Evolutionary conservation across 169 alveolate species (phyloP), one percentile per base, ranked within the genome.

Genomic region (Besnoitia besnoiti): DNA sequence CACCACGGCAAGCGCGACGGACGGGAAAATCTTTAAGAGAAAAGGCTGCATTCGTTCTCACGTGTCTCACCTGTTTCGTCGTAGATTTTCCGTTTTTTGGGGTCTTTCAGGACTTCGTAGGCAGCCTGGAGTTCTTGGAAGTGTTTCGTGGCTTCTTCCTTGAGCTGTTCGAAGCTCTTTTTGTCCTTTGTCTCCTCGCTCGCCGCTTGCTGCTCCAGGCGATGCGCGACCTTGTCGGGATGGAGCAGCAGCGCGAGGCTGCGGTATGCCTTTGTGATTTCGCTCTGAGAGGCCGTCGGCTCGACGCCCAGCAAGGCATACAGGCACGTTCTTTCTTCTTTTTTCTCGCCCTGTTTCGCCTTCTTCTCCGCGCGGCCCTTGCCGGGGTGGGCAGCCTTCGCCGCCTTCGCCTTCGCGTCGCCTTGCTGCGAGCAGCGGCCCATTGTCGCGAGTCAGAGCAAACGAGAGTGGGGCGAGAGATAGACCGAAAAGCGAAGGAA

Each of bases 151-250:
- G 94, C 94, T 46, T 91, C 94, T 33, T 10, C 39, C 37, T 4
- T 37, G 37, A 77, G 12, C 87, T 91, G 88, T 24, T 80, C 91
- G 1, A 89, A 61, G 0, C 35, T 19, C 33, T 0, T 39, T 16
- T 21, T 59, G 14, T 61, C 76, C 0, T 42, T 44, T 55, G 77
- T 51, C 30, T 12, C 47, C 30, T 49, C 73, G 21, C 59, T 75
- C 10, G 44, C 85, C 30, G 5, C 50, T 30, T 84, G 51, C 91
- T 91, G 91, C 88, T 77, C 44, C 3, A 77, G 59, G 33, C 91
- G 44, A 24, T 91, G 94, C 27, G 51, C 90, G 35, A 91, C 99
- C 93, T 98, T 98, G 90, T 97, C 99, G 0, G 99, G 99, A 91
- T 98, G 99, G 88, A 95, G 96, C 79, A 91, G 95, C 37, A 96